A percentile compares a stretch with the other conserved stretches of the same genome.
Evolutionary conservation across 2,329 filamentous ascomycete genomes (phyloP).

Genomic region (Raffaelea ambrosiae): DNA sequence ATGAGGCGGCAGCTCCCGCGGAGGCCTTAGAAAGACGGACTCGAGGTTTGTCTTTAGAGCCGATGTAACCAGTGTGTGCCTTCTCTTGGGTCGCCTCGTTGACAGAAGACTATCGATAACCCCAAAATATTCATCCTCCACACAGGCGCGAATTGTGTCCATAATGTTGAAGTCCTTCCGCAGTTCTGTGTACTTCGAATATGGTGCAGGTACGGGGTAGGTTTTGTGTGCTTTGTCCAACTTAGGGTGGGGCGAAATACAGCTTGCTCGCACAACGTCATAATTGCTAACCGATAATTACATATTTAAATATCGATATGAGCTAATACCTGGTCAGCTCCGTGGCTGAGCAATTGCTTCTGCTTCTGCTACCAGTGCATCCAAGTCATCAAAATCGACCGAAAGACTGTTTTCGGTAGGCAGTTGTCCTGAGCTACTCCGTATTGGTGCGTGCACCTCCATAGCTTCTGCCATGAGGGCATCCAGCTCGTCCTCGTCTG

Average conservation of each 20-base stretch:
- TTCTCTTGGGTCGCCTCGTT: constrained; percentile 4
- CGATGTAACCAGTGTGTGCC: constrained; percentile 19
- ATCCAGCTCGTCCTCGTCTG: constrained; percentile 40
- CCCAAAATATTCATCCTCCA: constrained; percentile 1
- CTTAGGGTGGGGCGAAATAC: too few species aligned
- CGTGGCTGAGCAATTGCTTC: too few species aligned
- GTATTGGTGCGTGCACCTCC: constrained; percentile 6
- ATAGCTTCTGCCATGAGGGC: constrained; percentile 44
- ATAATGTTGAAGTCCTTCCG: not conserved
- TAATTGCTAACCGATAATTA: too few species aligned
- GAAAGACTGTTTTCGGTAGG: not conserved
- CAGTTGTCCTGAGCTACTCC: constrained; percentile 8
- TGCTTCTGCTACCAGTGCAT: constrained; percentile 31
- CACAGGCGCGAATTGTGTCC: constrained; percentile 6
- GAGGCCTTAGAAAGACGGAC: constrained; percentile 68
- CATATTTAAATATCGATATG: not conserved
- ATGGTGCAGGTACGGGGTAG: too few species aligned
- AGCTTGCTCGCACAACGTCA: too few species aligned
- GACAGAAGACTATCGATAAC: constrained; percentile 11
- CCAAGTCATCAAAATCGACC: constrained; percentile 31
- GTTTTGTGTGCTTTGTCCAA: too few species aligned
- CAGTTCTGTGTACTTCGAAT: not conserved
- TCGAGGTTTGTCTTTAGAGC: constrained; percentile 65
- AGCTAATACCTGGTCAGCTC: too few species aligned
- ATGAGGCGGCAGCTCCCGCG: constrained; percentile 66